Evolutionary conservation across 1,139 yeast genomes (phyloP).

Genomic region (Eremothecium gossypii): DNA sequence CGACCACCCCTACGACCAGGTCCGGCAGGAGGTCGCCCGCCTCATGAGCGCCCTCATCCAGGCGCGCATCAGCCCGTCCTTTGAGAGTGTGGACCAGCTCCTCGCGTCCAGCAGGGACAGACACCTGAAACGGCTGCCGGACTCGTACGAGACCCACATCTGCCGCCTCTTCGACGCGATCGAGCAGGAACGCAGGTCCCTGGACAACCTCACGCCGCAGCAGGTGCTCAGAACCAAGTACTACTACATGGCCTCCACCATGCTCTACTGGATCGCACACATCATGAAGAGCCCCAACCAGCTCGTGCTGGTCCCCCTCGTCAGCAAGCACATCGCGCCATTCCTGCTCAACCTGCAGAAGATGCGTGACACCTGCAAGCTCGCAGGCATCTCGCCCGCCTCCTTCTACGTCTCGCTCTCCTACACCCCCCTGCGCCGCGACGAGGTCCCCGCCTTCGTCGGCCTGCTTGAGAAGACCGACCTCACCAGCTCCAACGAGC

Average conservation of each 20-base stretch:
- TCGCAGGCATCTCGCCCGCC: conserved; percentile 56
- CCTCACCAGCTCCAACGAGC: conserved; percentile 53
- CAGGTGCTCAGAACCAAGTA: conserved; percentile 32
- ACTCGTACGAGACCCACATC: conserved; percentile 25
- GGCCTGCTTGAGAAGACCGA: conserved; percentile 36
- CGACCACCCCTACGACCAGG: conserved; percentile 66
- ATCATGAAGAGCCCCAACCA: conserved; percentile 26
- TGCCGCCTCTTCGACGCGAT: conserved; percentile 36
- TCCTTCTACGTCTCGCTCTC: conserved; percentile 47
- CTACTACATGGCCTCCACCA: conserved; percentile 31
- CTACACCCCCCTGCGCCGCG: conserved; percentile 45
- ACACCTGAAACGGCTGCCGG: conserved; percentile 30
- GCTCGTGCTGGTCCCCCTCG: conserved; percentile 33
- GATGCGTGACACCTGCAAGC: conserved; percentile 74
- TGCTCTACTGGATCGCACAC: conserved; percentile 25
- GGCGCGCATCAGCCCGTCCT: conserved; percentile 44
- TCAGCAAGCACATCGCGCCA: conserved; percentile 50
- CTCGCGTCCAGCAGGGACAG: conserved; percentile 35
- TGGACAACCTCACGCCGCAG: conserved; percentile 27
- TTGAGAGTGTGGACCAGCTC: conserved; percentile 37
- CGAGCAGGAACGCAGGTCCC: conserved; percentile 37
- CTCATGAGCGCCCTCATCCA: conserved; percentile 50
- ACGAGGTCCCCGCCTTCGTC: conserved; percentile 40
- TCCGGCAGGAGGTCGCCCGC: conserved; percentile 63
- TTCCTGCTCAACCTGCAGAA: conserved; percentile 57